These are phyloP conservation scores for Mycena capillaripes DNA, from an alignment of 768 basidiomycete genomes.

Conservation along the genomic window DNA sequence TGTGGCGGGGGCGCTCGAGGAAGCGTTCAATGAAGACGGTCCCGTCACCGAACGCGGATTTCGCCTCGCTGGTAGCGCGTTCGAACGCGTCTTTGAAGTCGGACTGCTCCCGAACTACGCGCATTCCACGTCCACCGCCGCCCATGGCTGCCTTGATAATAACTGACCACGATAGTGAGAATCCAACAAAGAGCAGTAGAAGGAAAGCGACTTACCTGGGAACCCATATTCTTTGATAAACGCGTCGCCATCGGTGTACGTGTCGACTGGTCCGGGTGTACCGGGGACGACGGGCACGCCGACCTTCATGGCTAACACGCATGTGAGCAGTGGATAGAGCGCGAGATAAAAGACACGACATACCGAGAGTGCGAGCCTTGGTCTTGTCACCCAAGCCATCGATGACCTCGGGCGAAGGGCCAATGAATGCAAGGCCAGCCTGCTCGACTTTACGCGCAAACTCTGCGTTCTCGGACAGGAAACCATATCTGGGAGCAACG, in stretches of 20 bases:
- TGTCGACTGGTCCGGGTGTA: conserved; percentile 92
- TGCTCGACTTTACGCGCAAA: conserved; percentile 99
- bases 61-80: conserved; percentile 95
- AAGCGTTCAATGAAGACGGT: conserved; percentile 99
- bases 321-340: conserved; percentile 26
- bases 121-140: conserved; percentile 98
- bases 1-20: conserved; percentile 96
- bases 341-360: conserved; percentile 36
- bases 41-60: conserved; percentile 96
- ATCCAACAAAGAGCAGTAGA: background rate
- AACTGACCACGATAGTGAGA: conserved; percentile 59
- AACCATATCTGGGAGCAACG: conserved; percentile 81
- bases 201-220: conserved; percentile 68
- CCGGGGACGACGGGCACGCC: conserved; percentile 98
- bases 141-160: conserved; percentile 99
- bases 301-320: conserved; percentile 79
- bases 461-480: conserved; percentile 95
- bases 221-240: conserved; percentile 98
- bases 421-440: conserved; percentile 97
- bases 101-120: conserved; percentile 94
- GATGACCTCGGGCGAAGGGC: conserved; percentile 95
- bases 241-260: conserved; percentile 82
- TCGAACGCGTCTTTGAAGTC: conserved; percentile 92
- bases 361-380: conserved; percentile 92
- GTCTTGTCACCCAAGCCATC: conserved; percentile 99